These are phyloP conservation scores for Chlorencoelia australis DNA, from an alignment of 2,329 filamentous ascomycete species.

Conservation along the genomic window DNA sequence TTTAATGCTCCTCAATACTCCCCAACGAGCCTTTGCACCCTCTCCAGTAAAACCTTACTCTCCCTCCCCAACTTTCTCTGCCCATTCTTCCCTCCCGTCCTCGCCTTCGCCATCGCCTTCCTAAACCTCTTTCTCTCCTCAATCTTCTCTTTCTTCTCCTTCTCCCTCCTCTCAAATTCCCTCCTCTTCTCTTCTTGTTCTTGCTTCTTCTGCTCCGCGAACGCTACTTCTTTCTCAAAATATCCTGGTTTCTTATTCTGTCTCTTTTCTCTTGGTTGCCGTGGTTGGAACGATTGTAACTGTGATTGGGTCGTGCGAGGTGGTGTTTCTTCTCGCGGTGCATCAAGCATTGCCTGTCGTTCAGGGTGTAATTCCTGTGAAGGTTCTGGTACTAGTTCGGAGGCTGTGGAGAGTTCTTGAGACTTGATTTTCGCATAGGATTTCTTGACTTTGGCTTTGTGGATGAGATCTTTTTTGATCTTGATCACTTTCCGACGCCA, in stretches of 20 bases:
- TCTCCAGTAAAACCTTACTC: conserved; percentile 54
- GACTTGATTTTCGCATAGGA: conserved; percentile 82
- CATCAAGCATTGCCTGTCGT: conserved; percentile 47
- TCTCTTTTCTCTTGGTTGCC: conserved; percentile 1
- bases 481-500: conserved; percentile 83
- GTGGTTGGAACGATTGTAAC: too few relatives aligned
- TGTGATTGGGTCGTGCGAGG: too few relatives aligned
- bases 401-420: conserved; percentile 15
- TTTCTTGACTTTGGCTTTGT: conserved; percentile 90
- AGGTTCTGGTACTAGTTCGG: conserved; percentile 13
- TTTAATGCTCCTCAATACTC: too few relatives aligned
- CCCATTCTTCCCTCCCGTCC: conserved; percentile 50
- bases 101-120: conserved; percentile 38
- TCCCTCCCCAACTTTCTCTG: conserved; percentile 60
- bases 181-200: conserved; percentile 41
- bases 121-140: conserved; percentile 43
- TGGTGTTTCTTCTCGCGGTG: conserved; percentile 21
- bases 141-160: conserved; percentile 46
- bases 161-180: conserved; percentile 42
- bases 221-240: conserved; percentile 28
- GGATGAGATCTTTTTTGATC: conserved; percentile 81
- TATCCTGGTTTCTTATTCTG: conserved; percentile 24
- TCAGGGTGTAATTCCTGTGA: conserved; percentile 48
- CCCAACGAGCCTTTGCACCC: conserved; percentile 41
- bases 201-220: conserved; percentile 39